Evolutionary conservation across 179 eudicot species (phyloP), one percentile per base, ranked within the genome.

Genomic region (Camellia oleifera): DNA sequence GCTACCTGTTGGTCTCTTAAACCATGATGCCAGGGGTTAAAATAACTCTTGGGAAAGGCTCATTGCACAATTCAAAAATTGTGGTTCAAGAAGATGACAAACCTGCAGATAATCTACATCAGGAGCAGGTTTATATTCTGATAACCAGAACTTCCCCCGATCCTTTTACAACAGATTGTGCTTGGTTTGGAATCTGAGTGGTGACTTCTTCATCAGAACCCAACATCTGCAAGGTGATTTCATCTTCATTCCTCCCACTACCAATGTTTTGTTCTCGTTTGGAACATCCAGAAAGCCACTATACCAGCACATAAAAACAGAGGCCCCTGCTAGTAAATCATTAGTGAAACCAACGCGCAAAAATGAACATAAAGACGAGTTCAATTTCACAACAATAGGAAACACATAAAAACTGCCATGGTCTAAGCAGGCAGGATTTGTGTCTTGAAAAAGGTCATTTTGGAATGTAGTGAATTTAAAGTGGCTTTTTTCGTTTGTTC

Each of bases 21-120:
- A n/a, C 32, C 18, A 32, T 4, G 40, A 58, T 32, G 15, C 7
- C 17, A 32, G 48, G n/a, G 71, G 2, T 13, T 32, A 32, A 32
- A 40, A 67, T 12, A 67, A 67, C 17, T 32, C 46, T 76, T 42
- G 2, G 32, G 6, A 23, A 26, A 53, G 62, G n/a, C 11, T 67
- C 12, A 40, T 17, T 66, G 53, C 64, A 77, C n/a, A 66, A 77
- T 46, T 10, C 62, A 32, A 50, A 54, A 65, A 48, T 7, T 0
- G 26, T 11, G 53, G 15, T 69, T 61, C 26, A 46, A 73, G 66
- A 75, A 73, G n/a, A 57, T 13, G 40, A 78, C 72, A 80, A 61
- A 96, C 99, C 99, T 96, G 99, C 77, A 96, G 86, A 85, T 96
- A 96, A 84, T 96, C 99, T 67, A 96, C 94, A 88, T 96, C 99